Base-by-base conservation (phyloP, 2,329 filamentous ascomycete genomes). In the Neopestalotiopsis sp. region DNA sequence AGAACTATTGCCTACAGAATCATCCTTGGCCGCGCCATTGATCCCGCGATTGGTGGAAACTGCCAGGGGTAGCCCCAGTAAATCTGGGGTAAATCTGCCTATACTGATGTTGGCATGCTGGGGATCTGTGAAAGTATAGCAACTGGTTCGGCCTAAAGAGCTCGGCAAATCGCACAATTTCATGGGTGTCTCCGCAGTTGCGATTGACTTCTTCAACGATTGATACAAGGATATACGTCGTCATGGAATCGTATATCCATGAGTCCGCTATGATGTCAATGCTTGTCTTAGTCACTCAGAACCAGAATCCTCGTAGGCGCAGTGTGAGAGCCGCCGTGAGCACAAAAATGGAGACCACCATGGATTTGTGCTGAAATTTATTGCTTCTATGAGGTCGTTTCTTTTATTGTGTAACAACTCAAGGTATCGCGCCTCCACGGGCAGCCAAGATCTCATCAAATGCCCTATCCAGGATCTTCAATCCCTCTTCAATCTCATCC, bases 401-500 rank as follows among this genome's bases (percentile, higher is more conserved):
- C n/a, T 53, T 5, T 20, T 53, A 4, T 5, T 2, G 1, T 14
- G 6, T 5, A 0, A n/a, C 6, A 9, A 20, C 17, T 49, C 45
- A 53, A n/a, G 45, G 45, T 17, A 53, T 6, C 9, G 9, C 45
- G 2, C n/a, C 45, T 5, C n/a, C 5, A 0, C 45, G 45, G 0
- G 45, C 9, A 24, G 45, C 45, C 17, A 53, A 1, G 4, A 53
- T 53, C 1, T 17, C 45, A 4, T 20, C 32, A 53, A 89, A 84
- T 1, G 85, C 84, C 68, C 85, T 78, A 62, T 88, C 86, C 68
- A 89, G 77, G 61, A 88, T 85, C 4, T 67, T 67, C 67, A 89
- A 69, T 0, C 85, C 87, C 64, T 81, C 78, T 9, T 84, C 76
- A 64, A 85, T 81, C 71, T 85, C 79, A 12, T 82, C 79, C 0